Evolutionary conservation across 805 yeast genomes (phyloP).

Genomic region (Candida ulmi): DNA sequence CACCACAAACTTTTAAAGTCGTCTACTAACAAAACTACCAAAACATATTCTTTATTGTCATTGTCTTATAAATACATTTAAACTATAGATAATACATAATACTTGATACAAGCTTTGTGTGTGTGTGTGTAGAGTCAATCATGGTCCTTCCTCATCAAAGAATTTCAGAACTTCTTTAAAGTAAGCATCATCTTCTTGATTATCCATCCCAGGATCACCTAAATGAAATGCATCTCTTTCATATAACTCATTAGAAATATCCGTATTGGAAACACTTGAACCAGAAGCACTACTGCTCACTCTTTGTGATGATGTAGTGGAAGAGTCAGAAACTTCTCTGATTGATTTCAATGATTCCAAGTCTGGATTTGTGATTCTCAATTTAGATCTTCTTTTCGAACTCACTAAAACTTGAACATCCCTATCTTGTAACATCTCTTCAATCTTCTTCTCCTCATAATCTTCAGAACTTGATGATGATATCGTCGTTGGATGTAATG

Average conservation of each 20-base stretch:
- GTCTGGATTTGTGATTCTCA: constrained; percentile 63
- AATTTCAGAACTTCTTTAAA: constrained; percentile 24
- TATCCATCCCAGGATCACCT: constrained; percentile 7
- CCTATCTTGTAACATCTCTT: constrained; percentile 39
- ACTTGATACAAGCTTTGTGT: too few relatives aligned
- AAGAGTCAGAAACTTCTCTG: neutral
- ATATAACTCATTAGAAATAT: too few relatives aligned
- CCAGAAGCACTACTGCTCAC: constrained; percentile 18
- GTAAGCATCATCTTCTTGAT: constrained; percentile 10
- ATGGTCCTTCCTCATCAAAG: constrained; percentile 30
- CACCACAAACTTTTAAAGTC: too few relatives aligned
- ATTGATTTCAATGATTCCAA: constrained; percentile 9
- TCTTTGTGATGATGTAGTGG: neutral
- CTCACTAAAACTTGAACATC: constrained; percentile 73
- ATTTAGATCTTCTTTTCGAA: constrained; percentile 52
- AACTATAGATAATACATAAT: too few relatives aligned
- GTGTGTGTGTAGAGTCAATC: neutral
- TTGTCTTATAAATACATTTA: too few relatives aligned
- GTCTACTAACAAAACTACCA: too few relatives aligned
- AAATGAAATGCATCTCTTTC: too few relatives aligned
- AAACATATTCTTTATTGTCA: too few relatives aligned
- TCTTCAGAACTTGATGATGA: constrained; percentile 3
- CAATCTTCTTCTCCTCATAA: constrained; percentile 26
- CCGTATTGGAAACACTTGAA: constrained; percentile 24
- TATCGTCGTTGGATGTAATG: neutral